Percentiles rank a stretch among this genome's conserved stretches.
Evolutionary conservation across 2,329 filamentous ascomycete species (phyloP).

Genomic region (Scopulariopsis brevicaulis): DNA sequence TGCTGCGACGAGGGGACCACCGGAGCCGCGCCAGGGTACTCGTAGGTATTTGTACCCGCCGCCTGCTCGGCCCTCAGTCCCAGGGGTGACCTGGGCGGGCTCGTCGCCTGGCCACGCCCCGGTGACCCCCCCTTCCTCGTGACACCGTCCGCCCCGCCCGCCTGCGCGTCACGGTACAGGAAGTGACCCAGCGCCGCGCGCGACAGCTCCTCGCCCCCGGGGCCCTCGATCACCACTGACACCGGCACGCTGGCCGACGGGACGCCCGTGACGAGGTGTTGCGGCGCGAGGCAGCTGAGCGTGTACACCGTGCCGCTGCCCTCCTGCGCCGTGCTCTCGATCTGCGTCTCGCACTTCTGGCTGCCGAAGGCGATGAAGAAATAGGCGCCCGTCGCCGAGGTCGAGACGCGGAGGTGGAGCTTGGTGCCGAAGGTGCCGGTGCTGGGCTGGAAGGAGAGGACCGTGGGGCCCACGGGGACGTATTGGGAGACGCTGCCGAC

Average conservation of each 20-base stretch:
- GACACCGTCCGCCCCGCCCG: conserved; percentile 20
- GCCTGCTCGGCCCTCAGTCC: conserved; percentile 19
- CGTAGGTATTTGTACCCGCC: conserved; percentile 33
- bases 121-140: conserved; percentile 31
- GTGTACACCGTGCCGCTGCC: conserved; percentile 56
- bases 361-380: conserved; percentile 68
- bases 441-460: conserved; percentile 60
- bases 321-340: conserved; percentile 50
- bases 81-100: conserved; percentile 26
- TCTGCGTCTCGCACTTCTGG: conserved; percentile 57
- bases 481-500: conserved; percentile 57
- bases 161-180: conserved; percentile 25
- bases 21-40: conserved; percentile 22
- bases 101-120: conserved; percentile 22
- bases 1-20: neutral
- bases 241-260: conserved; percentile 39
- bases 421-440: conserved; percentile 59
- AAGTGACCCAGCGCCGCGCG: conserved; percentile 34
- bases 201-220: conserved; percentile 40
- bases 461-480: conserved; percentile 45
- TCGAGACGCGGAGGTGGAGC: conserved; percentile 62
- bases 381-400: conserved; percentile 53
- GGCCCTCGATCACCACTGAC: conserved; percentile 39
- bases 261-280: conserved; percentile 38
- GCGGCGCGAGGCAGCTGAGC: conserved; percentile 62